Evolutionary conservation across 768 basidiomycete species (phyloP).

Genomic region (Naganishia kalamii): DNA sequence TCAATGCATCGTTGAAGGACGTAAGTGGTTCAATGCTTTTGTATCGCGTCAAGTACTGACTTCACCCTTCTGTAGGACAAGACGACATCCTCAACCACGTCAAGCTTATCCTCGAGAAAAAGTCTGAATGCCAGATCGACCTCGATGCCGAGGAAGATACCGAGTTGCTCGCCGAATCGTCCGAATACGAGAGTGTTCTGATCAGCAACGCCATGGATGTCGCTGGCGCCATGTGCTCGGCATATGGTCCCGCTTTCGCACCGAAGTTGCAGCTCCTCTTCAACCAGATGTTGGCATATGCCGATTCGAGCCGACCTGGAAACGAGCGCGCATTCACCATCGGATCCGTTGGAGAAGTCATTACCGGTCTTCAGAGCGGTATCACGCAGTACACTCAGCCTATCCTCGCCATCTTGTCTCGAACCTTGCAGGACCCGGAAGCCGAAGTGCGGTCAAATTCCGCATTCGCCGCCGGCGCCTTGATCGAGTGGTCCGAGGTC

Average conservation of each 20-base stretch:
- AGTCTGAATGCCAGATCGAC: conserved; percentile 92
- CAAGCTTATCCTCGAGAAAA: conserved; percentile 80
- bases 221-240: conserved; percentile 77
- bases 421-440: conserved; percentile 73
- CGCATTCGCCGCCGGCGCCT: conserved; percentile 84
- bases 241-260: conserved; percentile 76
- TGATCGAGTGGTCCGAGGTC: conserved; percentile 74
- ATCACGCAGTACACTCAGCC: conserved; percentile 73
- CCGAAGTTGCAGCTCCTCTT: conserved; percentile 59
- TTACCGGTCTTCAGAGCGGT: conserved; percentile 78
- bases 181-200: conserved; percentile 93
- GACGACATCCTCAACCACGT: conserved; percentile 75
- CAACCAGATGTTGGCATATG: conserved; percentile 16
- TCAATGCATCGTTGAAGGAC: conserved; percentile 69
- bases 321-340: conserved; percentile 90
- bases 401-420: conserved; percentile 75
- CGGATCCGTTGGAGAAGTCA: conserved; percentile 90
- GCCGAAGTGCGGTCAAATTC: conserved; percentile 94
- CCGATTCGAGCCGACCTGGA: conserved; percentile 70
- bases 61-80: conserved; percentile 47
- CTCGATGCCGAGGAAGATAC: conserved; percentile 76
- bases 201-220: conserved; percentile 91
- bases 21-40: conserved; percentile 51
- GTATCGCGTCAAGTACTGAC: conserved; percentile 9
- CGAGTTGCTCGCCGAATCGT: conserved; percentile 52